Conservation (phyloP, 2,329 filamentous ascomycete genomes). For the Emergomyces orientalis region DNA sequence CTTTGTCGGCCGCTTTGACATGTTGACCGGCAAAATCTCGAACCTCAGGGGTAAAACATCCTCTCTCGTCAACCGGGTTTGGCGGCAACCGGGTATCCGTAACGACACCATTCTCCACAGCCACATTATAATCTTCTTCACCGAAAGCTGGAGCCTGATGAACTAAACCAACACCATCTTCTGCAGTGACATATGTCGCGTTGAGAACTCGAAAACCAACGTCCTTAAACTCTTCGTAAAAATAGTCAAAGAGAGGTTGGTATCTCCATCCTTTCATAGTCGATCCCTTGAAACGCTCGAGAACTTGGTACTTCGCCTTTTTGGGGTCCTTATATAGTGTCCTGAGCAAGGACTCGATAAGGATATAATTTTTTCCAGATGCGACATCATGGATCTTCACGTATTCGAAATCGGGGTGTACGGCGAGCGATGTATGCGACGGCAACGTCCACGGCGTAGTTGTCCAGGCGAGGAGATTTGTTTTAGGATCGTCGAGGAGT, state of each 20-base stretch:
- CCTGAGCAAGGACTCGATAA: constrained; percentile 69
- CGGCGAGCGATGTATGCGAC: constrained; percentile 67
- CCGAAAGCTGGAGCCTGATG: constrained; percentile 90
- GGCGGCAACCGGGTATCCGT: constrained; percentile 69
- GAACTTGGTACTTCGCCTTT: constrained; percentile 82
- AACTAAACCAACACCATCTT: constrained; percentile 87
- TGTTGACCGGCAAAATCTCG: constrained; percentile 76
- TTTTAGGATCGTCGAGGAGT: constrained; percentile 64
- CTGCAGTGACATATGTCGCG: constrained; percentile 76
- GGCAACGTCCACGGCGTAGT: constrained; percentile 83
- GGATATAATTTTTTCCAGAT: constrained; percentile 72
- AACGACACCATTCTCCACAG: constrained; percentile 66
- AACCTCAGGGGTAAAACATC: constrained; percentile 67
- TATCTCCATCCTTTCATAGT: constrained; percentile 86
- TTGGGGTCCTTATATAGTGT: constrained; percentile 91
- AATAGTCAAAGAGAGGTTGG: constrained; percentile 80
- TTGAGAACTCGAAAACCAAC: constrained; percentile 72
- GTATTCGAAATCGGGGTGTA: constrained; percentile 76
- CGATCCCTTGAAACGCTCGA: constrained; percentile 70
- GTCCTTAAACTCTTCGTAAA: constrained; percentile 81
- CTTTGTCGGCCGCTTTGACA: constrained; percentile 86
- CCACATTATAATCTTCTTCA: constrained; percentile 90
- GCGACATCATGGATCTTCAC: constrained; percentile 76
- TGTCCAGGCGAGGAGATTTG: constrained; percentile 74
- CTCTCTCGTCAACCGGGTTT: constrained; percentile 79